Base-by-base conservation (phyloP, 441 rosid species). In the Euphorbia celastroides region DNA sequence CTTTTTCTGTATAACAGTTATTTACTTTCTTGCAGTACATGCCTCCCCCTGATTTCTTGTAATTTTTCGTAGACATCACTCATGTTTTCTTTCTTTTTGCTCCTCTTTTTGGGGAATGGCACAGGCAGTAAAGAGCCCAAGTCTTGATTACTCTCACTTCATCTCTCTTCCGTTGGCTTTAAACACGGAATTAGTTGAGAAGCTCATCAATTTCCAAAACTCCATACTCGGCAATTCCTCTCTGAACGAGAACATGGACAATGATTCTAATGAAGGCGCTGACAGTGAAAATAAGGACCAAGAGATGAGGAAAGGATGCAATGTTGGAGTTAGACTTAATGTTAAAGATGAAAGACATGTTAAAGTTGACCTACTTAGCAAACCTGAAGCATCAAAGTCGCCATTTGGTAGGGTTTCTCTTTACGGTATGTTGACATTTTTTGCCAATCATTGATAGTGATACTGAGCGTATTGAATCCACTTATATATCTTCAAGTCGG, bases 91-190 rank as follows among this genome's bases (percentile, higher is more conserved):
- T 22, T 48, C 54, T 34, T 63, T 12, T 60, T 19, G 23, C 10
- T n/a, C 42, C 16, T 65, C 25, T 14, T 30, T 5, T 12, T 16
- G 57, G 65, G 46, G 26, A 17, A 48, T 19, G 46, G 12, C 30
- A 68, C 86, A 93, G 99, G 96, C 81, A 57, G 89, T 80, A 69
- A 76, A 70, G 65, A 81, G 93, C 76, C 90, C 78, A 52, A 80
- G 63, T 72, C 84, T 93, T 1, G 84, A 89, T 20, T 93, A 91
- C 72, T 91, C 99, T 14, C 97, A 93, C 79, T 91, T 93, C 57
- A 74, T 91, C 63, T 91, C 96, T 50, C 96, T 93, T 74, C 99
- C 97, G 64, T 60, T 91, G 80, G 99, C 96, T 36, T 73, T 85
- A 82, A 81, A 93, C 67, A 86, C 90, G 7, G 88, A 75, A 77